Evolutionary conservation across 106 monocot genomes (phyloP), one percentile per base, ranked within the genome.

Genomic region (Triglochin maritima): DNA sequence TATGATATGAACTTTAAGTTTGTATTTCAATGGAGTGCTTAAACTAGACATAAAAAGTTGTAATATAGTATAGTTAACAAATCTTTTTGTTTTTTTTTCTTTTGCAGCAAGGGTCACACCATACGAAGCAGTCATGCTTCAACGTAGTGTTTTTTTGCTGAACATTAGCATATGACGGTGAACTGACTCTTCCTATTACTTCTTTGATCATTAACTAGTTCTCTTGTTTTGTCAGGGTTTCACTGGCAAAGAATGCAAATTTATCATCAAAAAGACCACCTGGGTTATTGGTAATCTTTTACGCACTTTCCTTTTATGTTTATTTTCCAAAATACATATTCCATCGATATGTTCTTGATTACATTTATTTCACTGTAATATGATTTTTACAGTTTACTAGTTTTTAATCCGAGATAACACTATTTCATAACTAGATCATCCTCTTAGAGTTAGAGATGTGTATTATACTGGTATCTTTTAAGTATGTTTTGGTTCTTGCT

Each of bases 211-310:
- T 13, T 51, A 11, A 46, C 6, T 49, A 47, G 16, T 52, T 50
- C 50, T 17, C 9, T 12, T 9, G 16, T 46, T n/a, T 7, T 11
- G 53, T 9, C 66, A 66, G 66, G 66, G 49, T 52, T 29, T 42
- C 41, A 9, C 51, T 66, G 53, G 43, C 50, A 42, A 66, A 66
- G 51, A 66, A 8, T 52, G 66, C 50, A 66, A 66, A 66, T 41
- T 10, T 15, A 29, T 52, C 49, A 9, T 66, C 66, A 29, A 66
- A 66, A 66, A 52, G 44, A 64, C 10, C 17, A 52, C 9, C 16
- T 10, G 43, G 9, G 53, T 2, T 17, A 53, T 66, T 29, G 29
- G 51, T 52, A 2, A 59, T 59, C 41, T 12, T 55, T 3, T 4
- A 16, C 12, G 14, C 11, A 63, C 9, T 47, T n/a, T 16, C 11